Evolutionary conservation across 495 filamentous ascomycete species (phyloP).

Genomic region (Penicillium psychrofluorescens): DNA sequence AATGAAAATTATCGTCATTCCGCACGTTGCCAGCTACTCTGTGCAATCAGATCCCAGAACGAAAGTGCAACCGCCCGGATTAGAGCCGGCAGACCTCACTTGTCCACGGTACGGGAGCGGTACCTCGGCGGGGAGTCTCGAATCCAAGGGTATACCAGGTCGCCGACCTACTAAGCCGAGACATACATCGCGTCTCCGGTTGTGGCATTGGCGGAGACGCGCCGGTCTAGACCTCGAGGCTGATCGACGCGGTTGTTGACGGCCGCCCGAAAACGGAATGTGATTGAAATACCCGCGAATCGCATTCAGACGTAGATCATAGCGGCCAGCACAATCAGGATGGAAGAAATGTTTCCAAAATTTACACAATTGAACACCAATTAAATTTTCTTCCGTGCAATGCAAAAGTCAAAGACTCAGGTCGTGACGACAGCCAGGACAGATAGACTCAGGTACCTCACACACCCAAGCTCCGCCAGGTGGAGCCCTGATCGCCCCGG

Average conservation of each 20-base stretch:
- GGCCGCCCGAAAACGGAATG: conserved; percentile 16
- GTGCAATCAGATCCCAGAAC: background rate
- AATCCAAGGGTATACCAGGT: background rate
- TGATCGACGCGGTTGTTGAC: conserved; percentile 3
- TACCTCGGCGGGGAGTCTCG: conserved; percentile 7
- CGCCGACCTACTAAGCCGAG: background rate
- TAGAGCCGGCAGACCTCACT: conserved; percentile 1
- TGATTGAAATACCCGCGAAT: background rate
- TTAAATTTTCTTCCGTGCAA: no score
- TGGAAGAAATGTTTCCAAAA: no score
- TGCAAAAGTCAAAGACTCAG: no score
- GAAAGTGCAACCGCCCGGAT: conserved; percentile 18
- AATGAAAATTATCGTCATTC: conserved; percentile 14
- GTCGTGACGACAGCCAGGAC: no score
- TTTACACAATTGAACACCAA: no score
- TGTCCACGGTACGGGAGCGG: conserved; percentile 8
- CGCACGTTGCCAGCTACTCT: background rate
- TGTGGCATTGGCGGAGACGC: conserved; percentile 3
- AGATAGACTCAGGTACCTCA: no score
- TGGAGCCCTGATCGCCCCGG: background rate
- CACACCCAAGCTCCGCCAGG: no score
- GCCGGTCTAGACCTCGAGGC: conserved; percentile 6
- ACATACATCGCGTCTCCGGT: background rate
- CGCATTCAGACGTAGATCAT: background rate
- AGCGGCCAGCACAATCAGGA: no score